Percentiles rank a stretch among this genome's conserved stretches.
These are phyloP conservation scores for Phytopythium sindhum DNA, from an alignment of 352 stramenopile genomes.

Conservation along the genomic window DNA sequence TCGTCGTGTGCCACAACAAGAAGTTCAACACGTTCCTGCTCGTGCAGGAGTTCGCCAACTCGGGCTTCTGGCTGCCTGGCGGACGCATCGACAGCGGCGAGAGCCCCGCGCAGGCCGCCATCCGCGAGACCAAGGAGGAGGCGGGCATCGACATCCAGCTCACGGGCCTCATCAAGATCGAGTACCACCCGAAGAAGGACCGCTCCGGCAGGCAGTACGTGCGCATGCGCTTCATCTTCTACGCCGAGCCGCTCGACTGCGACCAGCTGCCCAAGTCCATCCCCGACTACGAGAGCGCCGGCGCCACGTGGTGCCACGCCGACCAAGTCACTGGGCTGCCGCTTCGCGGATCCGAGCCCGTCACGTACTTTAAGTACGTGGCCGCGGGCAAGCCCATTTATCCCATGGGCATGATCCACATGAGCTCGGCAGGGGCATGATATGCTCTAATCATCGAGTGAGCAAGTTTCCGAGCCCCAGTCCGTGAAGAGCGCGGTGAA, in stretches of 20 bases:
- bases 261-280: slow-evolving; percentile 83
- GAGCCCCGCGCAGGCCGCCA: slow-evolving; percentile 66
- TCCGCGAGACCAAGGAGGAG: slow-evolving; percentile 87
- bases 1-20: slow-evolving; percentile 83
- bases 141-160: slow-evolving; percentile 78
- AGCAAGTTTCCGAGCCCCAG: slow-evolving; percentile 7
- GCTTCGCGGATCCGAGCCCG: slow-evolving; percentile 67
- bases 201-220: slow-evolving; percentile 66
- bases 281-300: slow-evolving; percentile 84
- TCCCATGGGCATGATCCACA: slow-evolving; percentile 70
- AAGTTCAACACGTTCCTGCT: slow-evolving; percentile 82
- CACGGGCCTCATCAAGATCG: slow-evolving; percentile 75
- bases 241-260: slow-evolving; percentile 71
- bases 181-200: slow-evolving; percentile 85
- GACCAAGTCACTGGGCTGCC: slow-evolving; percentile 68
- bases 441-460: slow-evolving; percentile 6
- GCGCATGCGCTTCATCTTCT: slow-evolving; percentile 86
- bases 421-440: slow-evolving; percentile 40
- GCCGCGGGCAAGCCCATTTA: slow-evolving; percentile 67
- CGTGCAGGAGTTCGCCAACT: slow-evolving; percentile 86
- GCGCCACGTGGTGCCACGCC: slow-evolving; percentile 69
- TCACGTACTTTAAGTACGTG: slow-evolving; percentile 75
- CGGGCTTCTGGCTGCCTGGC: slow-evolving; percentile 78
- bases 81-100: slow-evolving; percentile 78
- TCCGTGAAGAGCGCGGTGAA: background rate